Base-by-base conservation (phyloP, 768 basidiomycete genomes). In the Phaeolepiota aurea region DNA sequence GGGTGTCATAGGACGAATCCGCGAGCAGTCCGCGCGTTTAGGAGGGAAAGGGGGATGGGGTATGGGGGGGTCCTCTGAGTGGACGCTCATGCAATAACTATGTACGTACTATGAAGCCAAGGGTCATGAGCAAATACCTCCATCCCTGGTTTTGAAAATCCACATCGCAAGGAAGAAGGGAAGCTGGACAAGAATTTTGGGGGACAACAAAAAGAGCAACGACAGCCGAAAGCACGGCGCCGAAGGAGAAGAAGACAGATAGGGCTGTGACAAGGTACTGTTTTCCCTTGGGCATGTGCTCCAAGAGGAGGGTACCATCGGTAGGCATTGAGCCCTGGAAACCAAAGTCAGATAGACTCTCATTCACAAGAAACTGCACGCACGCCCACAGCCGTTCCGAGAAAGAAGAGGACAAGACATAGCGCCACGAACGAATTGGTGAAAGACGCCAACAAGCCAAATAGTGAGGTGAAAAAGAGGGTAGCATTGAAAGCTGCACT, bases 181-280 rank as follows among this genome's bases (percentile, higher is more conserved):
- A 52, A 16, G 57, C 54, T n/a, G 66, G 64, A 50, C 87, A 89
- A 0, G 87, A 87, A 48, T 76, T 71, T 12, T 69, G 63, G 1
- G 96, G 96, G 23, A 99, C 74, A 39, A 92, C 71, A 36, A 83
- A 40, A 22, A 93, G 73, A 25, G 80, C 89, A 23, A 93, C 77
- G 7, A 90, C 55, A 0, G 92, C 89, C 1, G 90, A 69, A 3
- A 96, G 57, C 32, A 98, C 88, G 0, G 93, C 82, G 34, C 94
- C 94, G 28, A 96, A 62, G 4, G 90, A 92, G 69, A 97, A 97
- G 68, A 97, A 98, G n/a, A 92, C 76, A 3, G 90, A 91, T 16
- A 96, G 74, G 0, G 83, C 85, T 0, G 90, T 94, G 40, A 97
- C 82, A 20, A 98, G 76, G 56, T 94, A 91, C 52, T 91, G 81